Evolutionary conservation across 2,329 filamentous ascomycete genomes (phyloP).

Genomic region (Ceratocystis lukuohia): DNA sequence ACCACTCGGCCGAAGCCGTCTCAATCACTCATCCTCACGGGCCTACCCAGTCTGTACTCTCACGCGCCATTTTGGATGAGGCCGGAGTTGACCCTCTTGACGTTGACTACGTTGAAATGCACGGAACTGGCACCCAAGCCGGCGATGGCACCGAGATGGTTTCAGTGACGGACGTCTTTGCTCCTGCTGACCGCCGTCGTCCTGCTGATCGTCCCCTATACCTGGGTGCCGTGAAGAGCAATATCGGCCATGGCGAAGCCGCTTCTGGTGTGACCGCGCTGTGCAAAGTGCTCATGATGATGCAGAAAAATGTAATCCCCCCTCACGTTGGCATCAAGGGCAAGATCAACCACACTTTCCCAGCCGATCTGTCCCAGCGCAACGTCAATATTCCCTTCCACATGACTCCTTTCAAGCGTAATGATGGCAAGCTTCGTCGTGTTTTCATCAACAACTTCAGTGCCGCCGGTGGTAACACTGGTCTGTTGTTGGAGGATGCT

Average conservation of each 20-base stretch:
- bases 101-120: conserved; percentile 77
- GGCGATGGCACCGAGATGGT: conserved; percentile 74
- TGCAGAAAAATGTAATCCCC: conserved; percentile 48
- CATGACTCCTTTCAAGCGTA: conserved; percentile 37
- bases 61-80: conserved; percentile 54
- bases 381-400: conserved; percentile 47
- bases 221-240: conserved; percentile 51
- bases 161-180: conserved; percentile 49
- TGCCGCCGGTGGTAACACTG: conserved; percentile 59
- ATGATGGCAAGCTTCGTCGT: conserved; percentile 34
- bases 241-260: conserved; percentile 49
- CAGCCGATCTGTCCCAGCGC: conserved; percentile 41
- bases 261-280: conserved; percentile 50
- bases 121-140: conserved; percentile 77
- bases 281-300: conserved; percentile 52
- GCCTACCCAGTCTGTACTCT: conserved; percentile 59
- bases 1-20: conserved; percentile 67
- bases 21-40: conserved; percentile 77
- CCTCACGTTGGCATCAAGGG: conserved; percentile 56
- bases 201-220: conserved; percentile 40
- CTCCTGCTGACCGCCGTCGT: conserved; percentile 35
- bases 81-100: conserved; percentile 64
- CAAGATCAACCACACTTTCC: conserved; percentile 47
- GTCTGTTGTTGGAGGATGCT: conserved; percentile 50
- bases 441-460: conserved; percentile 56